Conservation (phyloP, 176 grass and related monocot species). For the Thinopyrum elongatum region DNA sequence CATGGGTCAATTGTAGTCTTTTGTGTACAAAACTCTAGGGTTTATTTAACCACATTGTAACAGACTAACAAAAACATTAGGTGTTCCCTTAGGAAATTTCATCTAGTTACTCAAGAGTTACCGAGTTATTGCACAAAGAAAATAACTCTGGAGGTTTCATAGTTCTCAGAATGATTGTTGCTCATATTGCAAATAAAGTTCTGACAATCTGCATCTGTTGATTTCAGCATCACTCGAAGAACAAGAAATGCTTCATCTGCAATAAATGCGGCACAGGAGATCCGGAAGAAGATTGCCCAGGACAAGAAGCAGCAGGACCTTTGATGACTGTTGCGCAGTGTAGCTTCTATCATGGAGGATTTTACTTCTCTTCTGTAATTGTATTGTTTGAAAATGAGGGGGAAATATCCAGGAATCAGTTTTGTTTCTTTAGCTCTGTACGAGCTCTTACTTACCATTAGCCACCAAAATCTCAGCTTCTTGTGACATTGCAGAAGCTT, state of each 20-base stretch:
- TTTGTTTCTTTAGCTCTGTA: no score
- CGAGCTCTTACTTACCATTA: neutral
- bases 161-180: no score
- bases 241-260: conserved; percentile 90
- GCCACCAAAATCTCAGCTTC: neutral
- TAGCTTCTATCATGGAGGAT: no score
- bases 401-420: no score
- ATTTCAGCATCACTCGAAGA: conserved; percentile 82
- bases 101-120: neutral
- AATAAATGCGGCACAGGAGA: conserved; percentile 81
- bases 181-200: neutral
- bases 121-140: neutral
- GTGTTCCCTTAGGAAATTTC: neutral
- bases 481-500: neutral
- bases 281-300: conserved; percentile 73
- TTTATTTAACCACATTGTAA: no score
- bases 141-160: neutral
- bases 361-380: no score
- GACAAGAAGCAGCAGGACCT: conserved; percentile 52
- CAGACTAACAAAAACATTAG: neutral
- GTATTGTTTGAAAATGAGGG: no score
- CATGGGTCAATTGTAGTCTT: neutral
- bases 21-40: neutral
- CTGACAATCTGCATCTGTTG: neutral
- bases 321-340: neutral